Conservation (phyloP, 768 basidiomycete genomes). For the Mrakia gelida region DNA sequence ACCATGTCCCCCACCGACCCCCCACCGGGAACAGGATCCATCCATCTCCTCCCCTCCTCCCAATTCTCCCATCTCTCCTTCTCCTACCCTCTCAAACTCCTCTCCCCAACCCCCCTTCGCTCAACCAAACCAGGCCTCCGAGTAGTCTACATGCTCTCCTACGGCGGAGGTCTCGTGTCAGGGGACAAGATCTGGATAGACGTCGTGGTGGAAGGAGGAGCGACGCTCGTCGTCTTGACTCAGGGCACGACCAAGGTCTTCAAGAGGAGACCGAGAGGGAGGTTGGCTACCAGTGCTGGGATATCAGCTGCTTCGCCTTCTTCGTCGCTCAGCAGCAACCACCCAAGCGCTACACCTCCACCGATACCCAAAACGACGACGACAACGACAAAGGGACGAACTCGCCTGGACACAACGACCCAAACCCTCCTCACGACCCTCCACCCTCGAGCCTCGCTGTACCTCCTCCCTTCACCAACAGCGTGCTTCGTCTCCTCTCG, state of each 20-base stretch:
- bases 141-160: constrained; percentile 30
- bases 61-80: constrained; percentile 31
- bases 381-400: background rate
- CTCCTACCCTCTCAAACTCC: constrained; percentile 30
- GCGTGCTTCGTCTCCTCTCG: constrained; percentile 22
- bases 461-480: constrained; percentile 27
- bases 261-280: constrained; percentile 15
- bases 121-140: constrained; percentile 12
- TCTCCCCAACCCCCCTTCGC: constrained; percentile 21
- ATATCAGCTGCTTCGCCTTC: background rate
- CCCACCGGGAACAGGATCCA: constrained; percentile 20
- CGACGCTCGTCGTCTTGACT: constrained; percentile 26
- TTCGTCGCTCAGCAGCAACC: background rate
- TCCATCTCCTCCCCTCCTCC: constrained; percentile 21
- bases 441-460: constrained; percentile 12
- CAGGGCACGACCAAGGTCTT: constrained; percentile 33
- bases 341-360: background rate
- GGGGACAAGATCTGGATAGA: constrained; percentile 31
- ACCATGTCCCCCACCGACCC: background rate
- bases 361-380: background rate
- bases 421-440: constrained; percentile 25
- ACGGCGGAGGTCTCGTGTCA: constrained; percentile 29
- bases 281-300: constrained; percentile 6
- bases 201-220: constrained; percentile 21
- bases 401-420: constrained; percentile 14